Conservation (phyloP, 2,329 filamentous ascomycete species). For the Neofusicoccum cordaticola region DNA sequence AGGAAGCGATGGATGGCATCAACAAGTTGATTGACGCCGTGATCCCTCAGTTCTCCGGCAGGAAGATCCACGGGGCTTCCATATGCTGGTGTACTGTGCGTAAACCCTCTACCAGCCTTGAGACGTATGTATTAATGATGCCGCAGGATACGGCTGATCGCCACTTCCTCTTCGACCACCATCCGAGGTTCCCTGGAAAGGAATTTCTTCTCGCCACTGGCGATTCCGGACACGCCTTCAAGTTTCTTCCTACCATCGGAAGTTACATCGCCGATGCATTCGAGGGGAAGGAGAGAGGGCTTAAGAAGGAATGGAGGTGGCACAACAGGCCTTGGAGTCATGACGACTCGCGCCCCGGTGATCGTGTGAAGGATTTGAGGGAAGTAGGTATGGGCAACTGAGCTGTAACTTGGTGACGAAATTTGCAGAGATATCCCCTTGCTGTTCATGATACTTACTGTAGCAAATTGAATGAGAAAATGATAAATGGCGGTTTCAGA, state of each 20-base stretch:
- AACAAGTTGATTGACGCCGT: slow-evolving; percentile 38
- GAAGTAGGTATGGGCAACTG: slow-evolving; percentile 19
- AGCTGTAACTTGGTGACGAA: neutral
- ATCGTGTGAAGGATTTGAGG: slow-evolving; percentile 20
- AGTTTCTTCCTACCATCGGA: slow-evolving; percentile 31
- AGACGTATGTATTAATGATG: neutral
- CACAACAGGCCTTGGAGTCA: slow-evolving; percentile 13
- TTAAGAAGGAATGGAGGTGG: slow-evolving; percentile 15
- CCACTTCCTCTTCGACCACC: slow-evolving; percentile 24
- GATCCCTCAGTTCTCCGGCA: slow-evolving; percentile 42
- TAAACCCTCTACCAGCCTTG: neutral
- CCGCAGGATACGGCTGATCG: slow-evolving; percentile 25
- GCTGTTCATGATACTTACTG: too few relatives aligned
- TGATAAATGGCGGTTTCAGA: too few relatives aligned
- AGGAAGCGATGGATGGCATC: slow-evolving; percentile 28
- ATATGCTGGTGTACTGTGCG: slow-evolving; percentile 21
- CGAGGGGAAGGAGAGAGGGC: slow-evolving; percentile 21
- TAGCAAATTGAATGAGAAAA: too few relatives aligned
- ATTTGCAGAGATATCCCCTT: too few relatives aligned
- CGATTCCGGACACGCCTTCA: slow-evolving; percentile 32
- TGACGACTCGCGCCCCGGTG: slow-evolving; percentile 19
- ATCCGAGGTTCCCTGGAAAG: slow-evolving; percentile 20
- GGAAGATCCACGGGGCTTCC: slow-evolving; percentile 23
- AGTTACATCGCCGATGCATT: slow-evolving; percentile 28
- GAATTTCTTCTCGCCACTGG: slow-evolving; percentile 29